Evolutionary conservation across 2,329 filamentous ascomycete species (phyloP), one percentile per base, ranked within the genome.

Genomic region (Alternaria solani): DNA sequence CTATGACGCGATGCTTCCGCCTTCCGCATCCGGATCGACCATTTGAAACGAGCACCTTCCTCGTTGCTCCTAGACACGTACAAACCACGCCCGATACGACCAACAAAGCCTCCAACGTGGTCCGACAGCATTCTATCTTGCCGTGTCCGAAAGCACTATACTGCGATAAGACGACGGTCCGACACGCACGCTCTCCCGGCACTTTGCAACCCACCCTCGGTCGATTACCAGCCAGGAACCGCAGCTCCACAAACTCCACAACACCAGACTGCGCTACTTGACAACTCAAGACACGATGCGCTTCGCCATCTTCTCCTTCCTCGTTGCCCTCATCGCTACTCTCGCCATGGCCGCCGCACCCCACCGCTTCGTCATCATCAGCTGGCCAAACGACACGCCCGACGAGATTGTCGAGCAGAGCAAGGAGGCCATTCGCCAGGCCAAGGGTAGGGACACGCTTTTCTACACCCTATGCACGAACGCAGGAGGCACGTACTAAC

Each of bases 281-380:
- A 5, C 20, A 34, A n/a, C 30, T 41, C 23, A 30, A 56, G 34
- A 49, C 57, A 85, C 62, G 57, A 95, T 94, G 92, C 91, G 86
- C 81, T 80, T 89, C 69, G 76, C 86, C 61, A 71, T 90, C 68
- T 75, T 86, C 64, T 79, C 87, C 55, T 78, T 88, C 51, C 79
- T 91, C 42, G 79, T 89, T 55, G 81, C 87, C 63, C 77, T 88
- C 59, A 81, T 90, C 52, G 83, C 87, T 63, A 83, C 84, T 30
- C 76, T 88, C 61, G 88, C 87, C 62, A 85, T 91, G 70, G 89
- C 90, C 57, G 82, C 83, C 23, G 71, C 79, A 51, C 79, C 81
- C 1, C 86, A 89, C 74, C 92, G 92, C 78, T 87, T 88, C 36
- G 88, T 96, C 65, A 89, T 97, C 69, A 84, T 97, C 72, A 92